A percentile compares a stretch with the other conserved stretches of the same genome.
Evolutionary conservation across 345 rosid species (phyloP).

Genomic region (Stellera chamaejasme): DNA sequence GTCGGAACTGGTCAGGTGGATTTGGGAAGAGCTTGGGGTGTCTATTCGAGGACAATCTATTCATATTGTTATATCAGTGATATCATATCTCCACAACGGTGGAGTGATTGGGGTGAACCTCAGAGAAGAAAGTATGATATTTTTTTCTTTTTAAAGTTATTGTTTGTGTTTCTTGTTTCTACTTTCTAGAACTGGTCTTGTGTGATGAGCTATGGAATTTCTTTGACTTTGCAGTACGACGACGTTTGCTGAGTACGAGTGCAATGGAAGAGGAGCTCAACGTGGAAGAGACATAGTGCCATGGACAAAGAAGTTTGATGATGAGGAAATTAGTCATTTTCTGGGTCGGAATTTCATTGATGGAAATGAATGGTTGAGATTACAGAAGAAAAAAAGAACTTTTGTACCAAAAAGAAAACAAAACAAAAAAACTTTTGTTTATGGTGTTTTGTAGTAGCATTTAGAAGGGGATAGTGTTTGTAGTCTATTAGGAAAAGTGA

Average conservation of each 20-base stretch:
- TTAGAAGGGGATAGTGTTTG: no score
- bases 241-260: slow-evolving; percentile 66
- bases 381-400: slow-evolving; percentile 15
- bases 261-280: slow-evolving; percentile 80
- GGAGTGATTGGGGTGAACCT: slow-evolving; percentile 77
- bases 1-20: slow-evolving; percentile 67
- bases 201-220: background rate
- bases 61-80: slow-evolving; percentile 58
- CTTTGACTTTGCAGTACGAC: slow-evolving; percentile 43
- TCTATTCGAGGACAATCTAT: slow-evolving; percentile 62
- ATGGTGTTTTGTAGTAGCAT: no score
- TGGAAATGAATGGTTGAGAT: slow-evolving; percentile 74
- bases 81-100: slow-evolving; percentile 58
- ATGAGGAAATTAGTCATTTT: slow-evolving; percentile 45
- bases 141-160: background rate
- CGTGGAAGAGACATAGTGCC: slow-evolving; percentile 43
- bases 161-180: background rate
- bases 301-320: slow-evolving; percentile 54
- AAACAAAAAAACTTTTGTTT: no score
- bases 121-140: slow-evolving; percentile 45
- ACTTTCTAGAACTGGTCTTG: background rate
- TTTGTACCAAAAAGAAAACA: no score
- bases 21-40: slow-evolving; percentile 95
- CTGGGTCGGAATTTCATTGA: slow-evolving; percentile 50
- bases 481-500: no score